Evolutionary conservation across 768 basidiomycete species (phyloP), one percentile per base, ranked within the genome.

Genomic region (Postia placenta): DNA sequence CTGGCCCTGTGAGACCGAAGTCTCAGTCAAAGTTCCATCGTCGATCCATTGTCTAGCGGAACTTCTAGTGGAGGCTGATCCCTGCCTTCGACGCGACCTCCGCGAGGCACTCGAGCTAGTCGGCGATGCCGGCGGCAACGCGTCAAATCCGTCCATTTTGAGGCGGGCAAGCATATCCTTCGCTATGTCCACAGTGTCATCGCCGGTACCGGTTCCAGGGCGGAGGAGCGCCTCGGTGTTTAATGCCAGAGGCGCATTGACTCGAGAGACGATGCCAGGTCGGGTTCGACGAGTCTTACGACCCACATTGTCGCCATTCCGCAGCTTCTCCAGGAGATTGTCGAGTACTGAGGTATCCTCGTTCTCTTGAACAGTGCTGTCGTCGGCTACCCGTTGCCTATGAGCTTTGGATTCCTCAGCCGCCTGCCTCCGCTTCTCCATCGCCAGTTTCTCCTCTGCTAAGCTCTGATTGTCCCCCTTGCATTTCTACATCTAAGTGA

Each of bases 131-230:
- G 63, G 58, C 11, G 50, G 44, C 2, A 58, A 30, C 2, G 56
- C 43, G 3, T 53, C 47, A 42, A 57, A 57, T 6, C 56, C 56
- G 53, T 83, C 78, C 5, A 83, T 78, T 63, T 91, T 75, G 24
- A 92, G 73, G 33, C 74, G 77, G 5, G 84, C 85, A 47, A 92
- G 64, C 85, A 92, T 86, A 55, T 84, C 80, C 45, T 77, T 78
- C 3, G 90, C 90, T 42, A 79, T 68, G 51, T 81, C 75, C 4
- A 72, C 82, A 4, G 79, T 67, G 28, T 79, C 76, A 40, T 62
- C 60, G 41, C 71, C 69, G 17, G 59, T 28, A 64, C 56, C 47
- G 57, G 50, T 49, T 48, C 61, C 11, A 66, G 44, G 38, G 48
- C 22, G 63, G 26, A 60, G 36, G 38, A 61, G 35, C 30, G 43